phyloP scores from a whole-genome alignment of 2,329 filamentous ascomycete genomes.

The Raffaelea albimanens region DNA sequence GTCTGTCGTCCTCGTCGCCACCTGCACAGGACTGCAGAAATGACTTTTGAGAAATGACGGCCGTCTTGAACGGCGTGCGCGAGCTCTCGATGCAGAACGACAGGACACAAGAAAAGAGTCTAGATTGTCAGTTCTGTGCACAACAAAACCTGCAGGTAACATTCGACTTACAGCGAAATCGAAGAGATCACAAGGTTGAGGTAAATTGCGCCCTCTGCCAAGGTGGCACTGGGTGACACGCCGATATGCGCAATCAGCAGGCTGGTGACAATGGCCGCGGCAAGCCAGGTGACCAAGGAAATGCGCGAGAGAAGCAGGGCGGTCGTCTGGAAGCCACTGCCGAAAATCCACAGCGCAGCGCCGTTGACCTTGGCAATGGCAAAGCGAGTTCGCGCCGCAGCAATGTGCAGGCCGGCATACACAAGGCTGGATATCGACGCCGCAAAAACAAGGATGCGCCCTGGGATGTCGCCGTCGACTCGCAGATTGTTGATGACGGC shows the following conservation, averaged over 20 bases:
- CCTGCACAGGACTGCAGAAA: neutral
- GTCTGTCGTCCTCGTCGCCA: neutral
- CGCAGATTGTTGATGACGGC: constrained; percentile 14
- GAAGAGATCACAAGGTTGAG: constrained; percentile 21
- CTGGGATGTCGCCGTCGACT: constrained; percentile 16
- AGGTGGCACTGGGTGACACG: constrained; percentile 7
- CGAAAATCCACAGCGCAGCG: constrained; percentile 18
- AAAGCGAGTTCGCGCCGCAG: constrained; percentile 13
- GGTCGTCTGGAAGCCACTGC: constrained; percentile 19
- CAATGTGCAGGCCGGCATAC: constrained; percentile 20
- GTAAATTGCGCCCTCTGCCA: constrained; percentile 19
- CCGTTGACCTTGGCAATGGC: constrained; percentile 12
- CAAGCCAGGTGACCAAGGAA: constrained; percentile 20
- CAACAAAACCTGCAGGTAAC: neutral
- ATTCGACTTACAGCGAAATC: constrained; percentile 21
- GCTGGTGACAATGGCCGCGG: constrained; percentile 19
- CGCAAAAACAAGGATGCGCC: constrained; percentile 21
- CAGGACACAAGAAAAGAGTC: neutral
- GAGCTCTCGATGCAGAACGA: constrained; percentile 3
- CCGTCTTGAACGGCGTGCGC: constrained; percentile 4
- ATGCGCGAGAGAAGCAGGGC: constrained; percentile 21
- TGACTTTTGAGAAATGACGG: neutral
- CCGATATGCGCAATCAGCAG: constrained; percentile 17
- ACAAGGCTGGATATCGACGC: constrained; percentile 17
- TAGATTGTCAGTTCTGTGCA: neutral